Evolutionary conservation across 805 yeast genomes (phyloP).

Genomic region (Zygosaccharomyces lentus): DNA sequence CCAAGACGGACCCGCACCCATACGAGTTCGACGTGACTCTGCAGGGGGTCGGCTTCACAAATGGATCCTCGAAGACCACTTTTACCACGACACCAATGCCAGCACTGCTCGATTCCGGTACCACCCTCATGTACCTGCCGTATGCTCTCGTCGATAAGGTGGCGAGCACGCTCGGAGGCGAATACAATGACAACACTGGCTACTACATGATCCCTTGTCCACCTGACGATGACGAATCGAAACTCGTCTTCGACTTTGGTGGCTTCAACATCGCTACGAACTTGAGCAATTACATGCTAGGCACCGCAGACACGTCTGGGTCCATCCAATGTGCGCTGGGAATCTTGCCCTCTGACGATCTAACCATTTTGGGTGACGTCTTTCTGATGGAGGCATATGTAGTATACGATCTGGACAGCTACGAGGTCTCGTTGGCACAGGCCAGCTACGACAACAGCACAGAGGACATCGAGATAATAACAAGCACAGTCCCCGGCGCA

Average conservation of each 20-base stretch:
- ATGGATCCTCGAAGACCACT: constrained; percentile 29
- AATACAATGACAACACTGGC: constrained; percentile 39
- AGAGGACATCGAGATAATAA: constrained; percentile 25
- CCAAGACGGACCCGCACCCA: constrained; percentile 19
- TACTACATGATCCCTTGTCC: constrained; percentile 48
- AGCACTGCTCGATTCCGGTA: constrained; percentile 45
- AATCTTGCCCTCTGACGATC: constrained; percentile 28
- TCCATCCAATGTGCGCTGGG: constrained; percentile 43
- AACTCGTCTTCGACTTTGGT: constrained; percentile 51
- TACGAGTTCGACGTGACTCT: constrained; percentile 35
- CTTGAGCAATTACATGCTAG: constrained; percentile 34
- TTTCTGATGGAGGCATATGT: constrained; percentile 57
- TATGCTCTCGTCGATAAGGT: constrained; percentile 32
- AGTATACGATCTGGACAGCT: constrained; percentile 59
- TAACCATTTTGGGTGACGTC: constrained; percentile 50
- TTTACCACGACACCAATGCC: constrained; percentile 30
- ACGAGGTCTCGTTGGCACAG: constrained; percentile 54
- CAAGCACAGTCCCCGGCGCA: constrained; percentile 44
- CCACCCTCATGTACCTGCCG: constrained; percentile 46
- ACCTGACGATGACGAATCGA: constrained; percentile 27
- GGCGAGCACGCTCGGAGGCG: constrained; percentile 42
- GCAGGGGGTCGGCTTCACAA: constrained; percentile 31
- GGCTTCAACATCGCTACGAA: constrained; percentile 55
- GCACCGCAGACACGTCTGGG: constrained; percentile 8
- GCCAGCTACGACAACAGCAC: constrained; percentile 27